Evolutionary conservation across 768 basidiomycete genomes (phyloP), one percentile per base, ranked within the genome.

Genomic region (Termitomyces eurrhizus): DNA sequence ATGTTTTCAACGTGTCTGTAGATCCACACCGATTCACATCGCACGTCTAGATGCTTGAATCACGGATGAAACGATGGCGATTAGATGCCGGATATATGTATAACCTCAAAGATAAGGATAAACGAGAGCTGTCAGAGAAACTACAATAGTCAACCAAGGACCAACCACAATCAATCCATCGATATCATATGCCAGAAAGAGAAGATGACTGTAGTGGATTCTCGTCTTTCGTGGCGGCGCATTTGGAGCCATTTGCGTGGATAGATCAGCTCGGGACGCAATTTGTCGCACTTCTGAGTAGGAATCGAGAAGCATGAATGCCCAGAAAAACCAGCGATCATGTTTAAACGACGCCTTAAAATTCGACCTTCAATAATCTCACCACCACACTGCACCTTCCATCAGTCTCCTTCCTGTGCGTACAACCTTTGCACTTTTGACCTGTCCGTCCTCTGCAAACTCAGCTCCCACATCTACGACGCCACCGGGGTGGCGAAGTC

Each of bases 331-430:
- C 14, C 39, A 29, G 56, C 29, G 24, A 12, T 33, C 14, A 53
- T 12, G 21, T 56, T 39, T 12, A 48, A 21, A 46, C 32, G n/a
- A 37, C 33, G 59, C 49, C 48, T 63, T 50, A 56, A 54, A 54
- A 65, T 54, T 7, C n/a, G 26, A 39, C 48, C 51, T 21, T 46
- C 50, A 8, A 21, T 4, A 48, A 36, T 39, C 39, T 76, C 66
- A 88, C 83, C 86, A 87, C 79, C 81, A 90, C 0, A 87, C 88
- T 0, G 70, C 75, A 0, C 90, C 90, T 61, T 79, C 81, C 89
- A 92, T 92, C 62, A 91, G 69, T 64, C 85, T 74, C 60, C 87
- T 78, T 1, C 89, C 90, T 2, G 88, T 92, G 58, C 88, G 72
- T 26, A 88, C 78, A 21, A 89, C 88, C 64, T 82, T 83, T 2